These are phyloP conservation scores for Thelonectria rubi DNA, from an alignment of 2,329 filamentous ascomycete species.

Conservation along the genomic window DNA sequence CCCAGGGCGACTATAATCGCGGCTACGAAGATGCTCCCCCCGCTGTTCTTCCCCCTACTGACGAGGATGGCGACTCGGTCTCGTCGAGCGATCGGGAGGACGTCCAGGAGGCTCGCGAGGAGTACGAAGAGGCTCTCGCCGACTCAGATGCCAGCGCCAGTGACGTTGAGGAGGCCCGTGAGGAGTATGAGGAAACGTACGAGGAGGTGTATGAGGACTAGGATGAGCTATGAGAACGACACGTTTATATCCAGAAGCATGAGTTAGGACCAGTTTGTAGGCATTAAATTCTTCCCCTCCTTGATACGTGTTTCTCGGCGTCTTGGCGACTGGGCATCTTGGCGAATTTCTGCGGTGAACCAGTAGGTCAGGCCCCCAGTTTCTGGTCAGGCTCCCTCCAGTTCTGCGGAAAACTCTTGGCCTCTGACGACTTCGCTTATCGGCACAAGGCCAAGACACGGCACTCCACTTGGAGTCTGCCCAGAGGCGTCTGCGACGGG, in stretches of 20 bases:
- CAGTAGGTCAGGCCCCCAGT: background rate
- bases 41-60: conserved; percentile 49
- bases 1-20: conserved; percentile 25
- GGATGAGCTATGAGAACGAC: conserved; percentile 31
- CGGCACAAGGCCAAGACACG: conserved; percentile 38
- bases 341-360: background rate
- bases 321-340: conserved; percentile 11
- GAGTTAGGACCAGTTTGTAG: conserved; percentile 11
- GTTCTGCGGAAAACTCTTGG: conserved; percentile 6
- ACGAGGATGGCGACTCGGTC: conserved; percentile 54
- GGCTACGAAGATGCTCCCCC: conserved; percentile 42
- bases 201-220: conserved; percentile 43
- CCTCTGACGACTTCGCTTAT: conserved; percentile 36
- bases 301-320: background rate
- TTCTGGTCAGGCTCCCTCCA: background rate
- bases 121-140: conserved; percentile 55
- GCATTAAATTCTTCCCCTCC: conserved; percentile 2
- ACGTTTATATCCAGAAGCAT: conserved; percentile 31
- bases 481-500: background rate
- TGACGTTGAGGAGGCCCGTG: conserved; percentile 62
- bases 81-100: conserved; percentile 54
- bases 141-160: conserved; percentile 60
- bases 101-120: conserved; percentile 53
- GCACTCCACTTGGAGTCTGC: conserved; percentile 14
- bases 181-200: conserved; percentile 55